Base-by-base conservation (phyloP, 345 rosid species). In the Corchorus olitorius region DNA sequence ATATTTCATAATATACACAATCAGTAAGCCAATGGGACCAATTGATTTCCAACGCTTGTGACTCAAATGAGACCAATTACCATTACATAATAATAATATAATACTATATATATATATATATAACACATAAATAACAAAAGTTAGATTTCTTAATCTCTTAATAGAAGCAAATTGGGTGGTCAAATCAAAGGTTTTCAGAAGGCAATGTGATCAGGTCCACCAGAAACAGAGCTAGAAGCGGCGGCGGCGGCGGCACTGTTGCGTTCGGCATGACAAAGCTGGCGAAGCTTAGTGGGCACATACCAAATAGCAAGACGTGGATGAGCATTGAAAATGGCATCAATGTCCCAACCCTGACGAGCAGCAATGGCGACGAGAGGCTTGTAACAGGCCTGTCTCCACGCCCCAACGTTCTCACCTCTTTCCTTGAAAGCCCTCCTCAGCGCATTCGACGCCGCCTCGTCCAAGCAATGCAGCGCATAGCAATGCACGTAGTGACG, bases 401-500 rank as follows among this genome's bases (percentile, higher is more conserved):
- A 96, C 0, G 98, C 94, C 16, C 99, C 99, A 8, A 93, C 97
- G 76, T 93, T 93, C 81, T 93, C 98, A 9, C 99, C 97, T 64
- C 97, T 89, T 80, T 96, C 97, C 88, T 93, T 96, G 83, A 88
- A 93, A 43, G 84, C 88, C 72, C 90, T 82, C 81, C 99, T 80
- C 45, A 96, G 83, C 6, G 89, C 88, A 72, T 96, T 89, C 0
- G 99, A 96, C 0, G 89, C 89, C 2, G 89, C 93, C 90, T 92
- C 94, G 80, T 96, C 99, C 3, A 96, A 87, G 73, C 98, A 93
- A 68, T 96, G 99, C 14, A 96, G 84, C 2, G 99, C 98, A 63
- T 96, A 96, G 88, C 99, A 96, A 13, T 96, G 99, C 59, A 96
- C 99, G 74, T 96, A 96, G 79, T 93, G 98, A 76, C 99, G 82